Evolutionary conservation across 441 rosid genomes (phyloP), one percentile per base, ranked within the genome.

Genomic region (Dalechampia spathulata): DNA sequence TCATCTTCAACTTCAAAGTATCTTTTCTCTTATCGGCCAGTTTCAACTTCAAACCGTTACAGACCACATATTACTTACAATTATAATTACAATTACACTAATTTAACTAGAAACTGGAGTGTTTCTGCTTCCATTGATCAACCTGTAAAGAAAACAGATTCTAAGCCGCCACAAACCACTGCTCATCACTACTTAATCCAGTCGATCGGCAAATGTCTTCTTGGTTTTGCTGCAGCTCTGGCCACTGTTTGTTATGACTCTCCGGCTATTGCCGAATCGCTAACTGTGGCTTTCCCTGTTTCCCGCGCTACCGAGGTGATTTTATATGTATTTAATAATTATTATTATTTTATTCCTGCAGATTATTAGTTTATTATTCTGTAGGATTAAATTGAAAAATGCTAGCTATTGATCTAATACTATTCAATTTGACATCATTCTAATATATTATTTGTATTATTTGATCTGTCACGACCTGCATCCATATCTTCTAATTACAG

Each of bases 261-360:
- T 58, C 87, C 87, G 19, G 94, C 90, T 17, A 48, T 80, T 40
- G 89, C 93, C 2, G 86, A 81, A 57, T 73, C 86, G 19, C 55
- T 86, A 54, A 83, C 83, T 9, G 74, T 86, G 16, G 78, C 88
- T 63, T 83, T 86, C 42, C 95, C 95, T 0, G 75, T 78, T 75
- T 83, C 95, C 73, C 85, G 79, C 61, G 83, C 87, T 56, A 72
- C 73, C 20, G 95, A 87, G 95, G 91, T 61, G 28, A 25, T 30
- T 20, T n/a, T 12, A 5, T 28, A 10, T 4, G n/a, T 25, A 49
- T 42, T 14, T 46, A 30, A 39, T 57, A 12, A 37, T 9, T 41
- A 32, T 11, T 21, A 56, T 25, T 10, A 1, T 11, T 19, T n/a
- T n/a, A n/a, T n/a, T n/a, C n/a, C n/a, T n/a, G n/a, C n/a, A n/a